These are phyloP conservation scores for Ogataea zsoltii DNA, from an alignment of 805 yeast species.

Conservation along the genomic window DNA sequence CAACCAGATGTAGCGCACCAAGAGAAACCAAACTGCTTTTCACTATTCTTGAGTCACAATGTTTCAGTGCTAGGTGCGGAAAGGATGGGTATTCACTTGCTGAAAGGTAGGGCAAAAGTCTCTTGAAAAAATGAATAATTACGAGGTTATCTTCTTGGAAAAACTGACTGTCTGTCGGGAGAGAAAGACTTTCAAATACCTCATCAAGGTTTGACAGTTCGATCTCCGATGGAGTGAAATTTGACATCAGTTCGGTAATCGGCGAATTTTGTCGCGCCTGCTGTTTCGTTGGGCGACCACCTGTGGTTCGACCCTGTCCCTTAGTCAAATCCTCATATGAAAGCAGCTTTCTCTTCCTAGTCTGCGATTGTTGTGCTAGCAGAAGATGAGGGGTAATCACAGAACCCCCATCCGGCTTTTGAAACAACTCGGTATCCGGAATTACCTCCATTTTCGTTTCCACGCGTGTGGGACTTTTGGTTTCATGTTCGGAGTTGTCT, in stretches of 20 bases:
- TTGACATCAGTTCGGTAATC: too few species aligned
- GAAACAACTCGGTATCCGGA: slow-evolving; percentile 23
- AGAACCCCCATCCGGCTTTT: slow-evolving; percentile 19
- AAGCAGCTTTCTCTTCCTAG: not conserved
- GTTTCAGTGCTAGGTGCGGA: slow-evolving; percentile 49
- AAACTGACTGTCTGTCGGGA: slow-evolving; percentile 3
- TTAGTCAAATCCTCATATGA: not conserved
- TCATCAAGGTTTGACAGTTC: slow-evolving; percentile 7
- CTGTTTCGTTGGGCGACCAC: too few species aligned
- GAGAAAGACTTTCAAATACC: slow-evolving; percentile 5
- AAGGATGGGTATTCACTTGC: slow-evolving; percentile 47
- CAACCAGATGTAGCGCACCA: slow-evolving; percentile 45
- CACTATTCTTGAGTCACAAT: slow-evolving; percentile 51
- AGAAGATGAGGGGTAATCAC: slow-evolving; percentile 21
- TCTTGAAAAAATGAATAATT: slow-evolving; percentile 37
- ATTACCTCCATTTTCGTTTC: slow-evolving; percentile 14
- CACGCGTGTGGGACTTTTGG: slow-evolving; percentile 5
- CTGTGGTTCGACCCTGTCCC: too few species aligned
- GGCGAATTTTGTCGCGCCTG: too few species aligned
- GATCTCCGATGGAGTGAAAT: not conserved
- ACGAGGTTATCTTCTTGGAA: slow-evolving; percentile 12
- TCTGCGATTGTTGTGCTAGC: slow-evolving; percentile 12
- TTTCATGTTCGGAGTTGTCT: not conserved
- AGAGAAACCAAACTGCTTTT: slow-evolving; percentile 50
- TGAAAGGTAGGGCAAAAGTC: slow-evolving; percentile 41